A percentile compares a stretch with the other conserved stretches of the same genome.
These are phyloP conservation scores for Starmerella sp. DNA, from an alignment of 805 yeast genomes.

Conservation along the genomic window DNA sequence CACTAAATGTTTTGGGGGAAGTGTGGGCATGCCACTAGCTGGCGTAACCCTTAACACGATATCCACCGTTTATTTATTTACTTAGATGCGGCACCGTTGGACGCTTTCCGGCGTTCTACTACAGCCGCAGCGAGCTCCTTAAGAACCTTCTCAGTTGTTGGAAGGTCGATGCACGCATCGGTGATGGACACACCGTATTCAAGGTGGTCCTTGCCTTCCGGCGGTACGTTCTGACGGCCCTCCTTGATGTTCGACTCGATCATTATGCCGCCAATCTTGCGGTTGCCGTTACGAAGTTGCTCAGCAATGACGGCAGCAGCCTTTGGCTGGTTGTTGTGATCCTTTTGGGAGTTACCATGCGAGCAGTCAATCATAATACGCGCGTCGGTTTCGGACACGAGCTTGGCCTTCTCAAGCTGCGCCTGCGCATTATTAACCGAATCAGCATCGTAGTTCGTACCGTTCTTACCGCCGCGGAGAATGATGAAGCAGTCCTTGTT, in stretches of 20 bases:
- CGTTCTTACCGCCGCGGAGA: constrained; percentile 88
- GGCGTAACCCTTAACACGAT: not conserved
- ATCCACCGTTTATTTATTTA: not conserved
- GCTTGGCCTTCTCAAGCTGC: constrained; percentile 38
- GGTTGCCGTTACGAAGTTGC: constrained; percentile 68
- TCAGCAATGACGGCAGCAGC: constrained; percentile 70
- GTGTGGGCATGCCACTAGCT: not conserved
- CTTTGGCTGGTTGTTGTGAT: constrained; percentile 84
- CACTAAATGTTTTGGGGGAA: not conserved
- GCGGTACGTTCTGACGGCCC: constrained; percentile 78
- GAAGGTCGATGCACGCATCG: constrained; percentile 96
- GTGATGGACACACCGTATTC: constrained; percentile 92
- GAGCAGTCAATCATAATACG: constrained; percentile 95
- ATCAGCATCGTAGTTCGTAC: constrained; percentile 77
- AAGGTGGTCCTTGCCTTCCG: constrained; percentile 54
- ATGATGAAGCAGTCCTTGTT: constrained; percentile 83
- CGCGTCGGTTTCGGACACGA: constrained; percentile 29
- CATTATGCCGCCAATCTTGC: constrained; percentile 83
- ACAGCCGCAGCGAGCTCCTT: constrained; percentile 68
- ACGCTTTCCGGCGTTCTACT: constrained; percentile 49
- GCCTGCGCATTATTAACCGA: constrained; percentile 57
- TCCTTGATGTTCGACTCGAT: constrained; percentile 85
- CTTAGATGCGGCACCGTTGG: not conserved
- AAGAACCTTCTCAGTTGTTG: constrained; percentile 63
- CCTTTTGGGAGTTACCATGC: constrained; percentile 88